phyloP scores from a whole-genome alignment of 768 basidiomycete species.

The Leccinum ochraceum region DNA sequence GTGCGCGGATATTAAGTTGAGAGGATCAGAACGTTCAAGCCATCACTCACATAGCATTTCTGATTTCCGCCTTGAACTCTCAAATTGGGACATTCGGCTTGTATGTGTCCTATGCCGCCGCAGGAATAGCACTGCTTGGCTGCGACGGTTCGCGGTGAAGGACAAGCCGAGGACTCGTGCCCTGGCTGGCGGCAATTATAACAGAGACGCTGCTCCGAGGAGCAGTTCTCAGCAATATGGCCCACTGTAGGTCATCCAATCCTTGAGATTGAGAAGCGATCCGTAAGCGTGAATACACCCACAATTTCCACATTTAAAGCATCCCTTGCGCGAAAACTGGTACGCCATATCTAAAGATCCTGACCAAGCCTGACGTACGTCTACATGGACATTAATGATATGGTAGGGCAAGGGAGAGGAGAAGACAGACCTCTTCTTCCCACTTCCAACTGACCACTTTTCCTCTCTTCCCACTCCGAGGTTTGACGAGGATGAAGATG shows the following conservation, averaged over 20 bases:
- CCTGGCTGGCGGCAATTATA: slow-evolving; percentile 97
- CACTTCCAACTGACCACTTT: slow-evolving; percentile 68
- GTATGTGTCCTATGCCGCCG: slow-evolving; percentile 89
- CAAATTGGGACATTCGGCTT: slow-evolving; percentile 83
- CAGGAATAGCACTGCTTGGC: slow-evolving; percentile 94
- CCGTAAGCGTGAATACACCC: slow-evolving; percentile 36
- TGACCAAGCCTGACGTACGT: slow-evolving; percentile 48
- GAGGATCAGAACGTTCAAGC: neutral
- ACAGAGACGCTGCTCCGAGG: slow-evolving; percentile 86
- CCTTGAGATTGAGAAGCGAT: slow-evolving; percentile 13
- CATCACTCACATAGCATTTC: slow-evolving; percentile 77
- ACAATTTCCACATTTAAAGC: slow-evolving; percentile 95
- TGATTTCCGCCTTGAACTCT: slow-evolving; percentile 67
- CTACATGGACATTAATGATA: slow-evolving; percentile 26
- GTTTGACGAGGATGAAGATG: slow-evolving; percentile 55
- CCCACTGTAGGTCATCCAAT: slow-evolving; percentile 56
- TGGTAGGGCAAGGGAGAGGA: slow-evolving; percentile 8
- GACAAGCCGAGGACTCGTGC: slow-evolving; percentile 88
- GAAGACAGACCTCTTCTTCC: slow-evolving; percentile 62
- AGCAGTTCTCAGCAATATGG: slow-evolving; percentile 91
- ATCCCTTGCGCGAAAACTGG: slow-evolving; percentile 84
- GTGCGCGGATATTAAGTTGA: slow-evolving; percentile 5
- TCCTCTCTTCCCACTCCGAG: slow-evolving; percentile 63
- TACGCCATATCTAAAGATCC: slow-evolving; percentile 63
- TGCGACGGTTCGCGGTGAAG: slow-evolving; percentile 76